Conservation (phyloP, 2,329 filamentous ascomycete genomes). For the Dothideomycetes sp. region DNA sequence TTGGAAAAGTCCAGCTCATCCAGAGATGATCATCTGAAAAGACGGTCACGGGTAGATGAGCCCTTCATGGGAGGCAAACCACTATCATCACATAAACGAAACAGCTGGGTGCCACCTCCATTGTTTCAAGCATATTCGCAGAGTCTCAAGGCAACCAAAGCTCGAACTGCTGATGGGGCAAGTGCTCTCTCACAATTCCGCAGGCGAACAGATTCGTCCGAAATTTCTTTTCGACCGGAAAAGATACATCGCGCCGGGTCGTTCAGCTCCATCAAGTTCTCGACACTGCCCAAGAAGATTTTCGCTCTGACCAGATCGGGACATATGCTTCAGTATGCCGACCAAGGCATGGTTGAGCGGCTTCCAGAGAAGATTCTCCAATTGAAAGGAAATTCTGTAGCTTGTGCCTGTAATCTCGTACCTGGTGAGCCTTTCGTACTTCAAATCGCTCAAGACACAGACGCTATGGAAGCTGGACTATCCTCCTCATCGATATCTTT, state of each 20-base stretch:
- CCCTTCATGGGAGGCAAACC: too few species aligned
- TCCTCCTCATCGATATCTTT: conserved; percentile 47
- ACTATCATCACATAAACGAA: background rate
- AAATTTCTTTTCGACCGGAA: background rate
- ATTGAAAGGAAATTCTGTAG: conserved; percentile 63
- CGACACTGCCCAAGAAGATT: conserved; percentile 41
- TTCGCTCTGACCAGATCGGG: conserved; percentile 62
- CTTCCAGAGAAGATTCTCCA: conserved; percentile 64
- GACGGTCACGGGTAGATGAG: too few species aligned
- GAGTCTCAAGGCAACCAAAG: conserved; percentile 45
- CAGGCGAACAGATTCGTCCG: background rate
- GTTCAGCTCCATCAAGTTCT: background rate
- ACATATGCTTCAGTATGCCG: conserved; percentile 63
- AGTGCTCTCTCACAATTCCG: background rate
- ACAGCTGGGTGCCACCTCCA: conserved; percentile 45
- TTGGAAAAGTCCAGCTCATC: background rate
- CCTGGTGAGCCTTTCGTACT: conserved; percentile 72
- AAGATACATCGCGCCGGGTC: background rate
- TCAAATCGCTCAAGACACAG: conserved; percentile 54
- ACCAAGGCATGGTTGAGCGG: conserved; percentile 58
- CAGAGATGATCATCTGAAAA: too few species aligned
- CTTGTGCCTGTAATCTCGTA: conserved; percentile 70
- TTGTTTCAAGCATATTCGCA: conserved; percentile 83
- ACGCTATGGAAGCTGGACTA: conserved; percentile 45
- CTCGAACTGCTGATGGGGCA: background rate